A percentile compares a stretch with the other conserved stretches of the same genome.
Conservation (phyloP, 257 asterid genomes). For the Thymus quinquecostatus region DNA sequence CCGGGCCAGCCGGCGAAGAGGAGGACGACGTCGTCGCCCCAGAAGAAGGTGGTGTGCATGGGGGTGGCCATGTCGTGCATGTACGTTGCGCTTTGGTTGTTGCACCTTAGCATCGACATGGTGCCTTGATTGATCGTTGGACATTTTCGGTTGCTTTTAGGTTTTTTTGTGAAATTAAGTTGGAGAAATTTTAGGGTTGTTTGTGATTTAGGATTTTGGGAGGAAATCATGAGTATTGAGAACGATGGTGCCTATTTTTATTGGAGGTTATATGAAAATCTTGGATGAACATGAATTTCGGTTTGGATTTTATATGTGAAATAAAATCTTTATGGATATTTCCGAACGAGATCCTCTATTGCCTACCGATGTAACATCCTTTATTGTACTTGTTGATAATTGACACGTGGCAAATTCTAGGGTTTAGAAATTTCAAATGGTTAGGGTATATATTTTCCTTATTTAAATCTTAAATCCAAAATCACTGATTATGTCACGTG, state of each 20-base stretch:
- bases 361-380: too few species aligned
- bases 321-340: too few species aligned
- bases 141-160: background rate
- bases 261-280: too few species aligned
- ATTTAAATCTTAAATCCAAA: too few species aligned
- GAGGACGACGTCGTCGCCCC: slow-evolving; percentile 5
- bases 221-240: background rate
- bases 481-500: too few species aligned
- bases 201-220: background rate
- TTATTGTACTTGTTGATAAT: too few species aligned
- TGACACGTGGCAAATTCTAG: too few species aligned
- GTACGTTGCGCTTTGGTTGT: slow-evolving; percentile 17
- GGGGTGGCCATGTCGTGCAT: background rate
- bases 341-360: too few species aligned
- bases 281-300: too few species aligned
- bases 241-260: background rate
- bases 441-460: too few species aligned
- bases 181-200: background rate
- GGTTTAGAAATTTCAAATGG: too few species aligned
- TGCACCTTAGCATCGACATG: background rate
- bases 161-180: background rate
- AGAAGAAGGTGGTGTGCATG: slow-evolving; percentile 25
- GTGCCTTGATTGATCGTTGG: background rate
- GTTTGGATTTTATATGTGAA: too few species aligned
- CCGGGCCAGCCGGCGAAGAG: slow-evolving; percentile 23